Evolutionary conservation across 805 yeast species (phyloP).

Genomic region (Hanseniaspora taiwanica): DNA sequence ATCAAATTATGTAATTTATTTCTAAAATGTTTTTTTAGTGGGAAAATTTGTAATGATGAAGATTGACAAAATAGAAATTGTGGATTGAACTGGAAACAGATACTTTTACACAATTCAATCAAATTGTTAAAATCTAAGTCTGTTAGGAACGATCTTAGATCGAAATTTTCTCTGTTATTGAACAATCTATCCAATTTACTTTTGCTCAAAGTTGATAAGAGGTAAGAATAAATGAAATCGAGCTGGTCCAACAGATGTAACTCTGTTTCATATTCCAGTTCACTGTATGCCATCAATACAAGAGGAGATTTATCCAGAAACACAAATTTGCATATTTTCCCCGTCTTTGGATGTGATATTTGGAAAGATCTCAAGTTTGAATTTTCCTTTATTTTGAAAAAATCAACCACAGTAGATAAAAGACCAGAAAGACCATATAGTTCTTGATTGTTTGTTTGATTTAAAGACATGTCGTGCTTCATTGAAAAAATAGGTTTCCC

Average conservation of each 20-base stretch:
- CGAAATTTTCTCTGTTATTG: conserved; percentile 63
- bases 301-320: conserved; percentile 56
- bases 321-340: conserved; percentile 27
- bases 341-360: too few species aligned
- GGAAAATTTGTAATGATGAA: conserved; percentile 53
- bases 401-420: conserved; percentile 64
- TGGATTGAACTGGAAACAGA: conserved; percentile 39
- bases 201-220: conserved; percentile 73
- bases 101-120: conserved; percentile 44
- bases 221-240: conserved; percentile 58
- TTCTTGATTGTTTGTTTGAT: conserved; percentile 23
- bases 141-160: conserved; percentile 61
- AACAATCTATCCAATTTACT: conserved; percentile 62
- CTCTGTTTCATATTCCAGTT: conserved; percentile 35
- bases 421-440: conserved; percentile 61
- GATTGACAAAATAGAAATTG: conserved; percentile 31
- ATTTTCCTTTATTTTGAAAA: conserved; percentile 36
- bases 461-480: conserved; percentile 32
- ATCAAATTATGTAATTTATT: conserved; percentile 29
- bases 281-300: conserved; percentile 56
- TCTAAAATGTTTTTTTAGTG: conserved; percentile 45
- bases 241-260: conserved; percentile 48
- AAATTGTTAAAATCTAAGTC: conserved; percentile 62
- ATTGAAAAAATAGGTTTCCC: conserved; percentile 81
- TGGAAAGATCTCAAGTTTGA: conserved; percentile 35